Conservation (phyloP, 371 early-diverging fungal species). For the Mortierella sp. region DNA sequence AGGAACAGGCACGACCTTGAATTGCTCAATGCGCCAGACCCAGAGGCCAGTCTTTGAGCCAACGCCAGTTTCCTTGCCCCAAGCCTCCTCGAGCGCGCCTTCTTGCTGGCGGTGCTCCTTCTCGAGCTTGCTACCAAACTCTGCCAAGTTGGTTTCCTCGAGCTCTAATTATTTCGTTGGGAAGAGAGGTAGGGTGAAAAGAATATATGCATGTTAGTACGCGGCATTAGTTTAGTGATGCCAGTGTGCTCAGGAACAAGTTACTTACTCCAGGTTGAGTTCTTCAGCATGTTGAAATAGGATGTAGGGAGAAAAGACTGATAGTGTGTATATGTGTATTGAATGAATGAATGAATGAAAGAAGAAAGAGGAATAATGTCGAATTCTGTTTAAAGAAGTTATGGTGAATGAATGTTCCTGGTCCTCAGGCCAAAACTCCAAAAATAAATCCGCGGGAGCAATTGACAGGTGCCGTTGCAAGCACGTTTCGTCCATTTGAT, state of each 20-base stretch:
- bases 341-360: background rate
- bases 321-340: background rate
- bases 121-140: slow-evolving; percentile 79
- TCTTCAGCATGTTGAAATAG: slow-evolving; percentile 59
- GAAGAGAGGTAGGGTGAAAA: background rate
- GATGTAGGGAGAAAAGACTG: background rate
- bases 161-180: slow-evolving; percentile 59
- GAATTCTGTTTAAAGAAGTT: background rate
- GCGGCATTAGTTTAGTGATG: background rate
- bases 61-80: slow-evolving; percentile 65
- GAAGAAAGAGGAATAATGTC: background rate
- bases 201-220: background rate
- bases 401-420: background rate
- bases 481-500: no score
- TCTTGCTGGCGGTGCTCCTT: slow-evolving; percentile 78
- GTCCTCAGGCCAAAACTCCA: slow-evolving; percentile 9
- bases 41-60: slow-evolving; percentile 66
- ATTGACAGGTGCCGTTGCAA: no score
- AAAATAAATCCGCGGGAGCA: background rate
- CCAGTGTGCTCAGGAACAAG: background rate
- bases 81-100: slow-evolving; percentile 77
- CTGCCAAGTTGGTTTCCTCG: slow-evolving; percentile 79
- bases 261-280: slow-evolving; percentile 64
- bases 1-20: slow-evolving; percentile 76
- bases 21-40: slow-evolving; percentile 88